A percentile compares a stretch with the other conserved stretches of the same genome.
Evolutionary conservation across 2,329 filamentous ascomycete genomes (phyloP).

Genomic region (Scedosporium dehoogii): DNA sequence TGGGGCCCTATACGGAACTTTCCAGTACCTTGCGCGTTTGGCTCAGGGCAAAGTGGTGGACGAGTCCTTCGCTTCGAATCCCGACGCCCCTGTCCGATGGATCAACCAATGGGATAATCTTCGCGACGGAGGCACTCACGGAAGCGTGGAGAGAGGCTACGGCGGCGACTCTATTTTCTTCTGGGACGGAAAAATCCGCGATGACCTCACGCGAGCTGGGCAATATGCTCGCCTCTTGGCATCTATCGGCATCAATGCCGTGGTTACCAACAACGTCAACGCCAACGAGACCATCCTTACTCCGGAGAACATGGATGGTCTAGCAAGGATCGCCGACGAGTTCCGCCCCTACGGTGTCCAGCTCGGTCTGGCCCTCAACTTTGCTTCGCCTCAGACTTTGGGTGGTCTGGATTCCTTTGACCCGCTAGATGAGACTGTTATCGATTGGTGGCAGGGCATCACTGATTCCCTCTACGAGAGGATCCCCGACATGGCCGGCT

Average conservation of each 20-base stretch:
- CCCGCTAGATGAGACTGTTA: slow-evolving; percentile 49
- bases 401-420: slow-evolving; percentile 53
- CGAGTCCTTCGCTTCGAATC: slow-evolving; percentile 40
- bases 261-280: slow-evolving; percentile 65
- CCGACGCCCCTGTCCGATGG: slow-evolving; percentile 55
- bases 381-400: slow-evolving; percentile 50
- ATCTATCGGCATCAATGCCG: slow-evolving; percentile 55
- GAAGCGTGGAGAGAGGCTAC: slow-evolving; percentile 59
- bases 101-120: slow-evolving; percentile 68
- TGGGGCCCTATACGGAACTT: slow-evolving; percentile 59
- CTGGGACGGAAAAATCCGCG: slow-evolving; percentile 40
- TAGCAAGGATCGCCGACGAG: slow-evolving; percentile 51
- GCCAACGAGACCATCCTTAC: slow-evolving; percentile 50
- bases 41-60: slow-evolving; percentile 45
- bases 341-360: slow-evolving; percentile 59
- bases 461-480: slow-evolving; percentile 48
- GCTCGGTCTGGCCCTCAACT: slow-evolving; percentile 57
- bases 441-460: slow-evolving; percentile 52
- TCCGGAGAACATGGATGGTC: slow-evolving; percentile 46
- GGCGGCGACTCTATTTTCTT: slow-evolving; percentile 62
- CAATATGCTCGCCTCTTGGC: slow-evolving; percentile 58
- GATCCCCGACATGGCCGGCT: slow-evolving; percentile 59
- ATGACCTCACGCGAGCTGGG: slow-evolving; percentile 47
- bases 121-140: slow-evolving; percentile 27
- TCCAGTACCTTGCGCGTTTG: slow-evolving; percentile 58